Evolutionary conservation across 257 asterid genomes (phyloP), one percentile per base, ranked within the genome.

Genomic region (Paraleonurus japonicus): DNA sequence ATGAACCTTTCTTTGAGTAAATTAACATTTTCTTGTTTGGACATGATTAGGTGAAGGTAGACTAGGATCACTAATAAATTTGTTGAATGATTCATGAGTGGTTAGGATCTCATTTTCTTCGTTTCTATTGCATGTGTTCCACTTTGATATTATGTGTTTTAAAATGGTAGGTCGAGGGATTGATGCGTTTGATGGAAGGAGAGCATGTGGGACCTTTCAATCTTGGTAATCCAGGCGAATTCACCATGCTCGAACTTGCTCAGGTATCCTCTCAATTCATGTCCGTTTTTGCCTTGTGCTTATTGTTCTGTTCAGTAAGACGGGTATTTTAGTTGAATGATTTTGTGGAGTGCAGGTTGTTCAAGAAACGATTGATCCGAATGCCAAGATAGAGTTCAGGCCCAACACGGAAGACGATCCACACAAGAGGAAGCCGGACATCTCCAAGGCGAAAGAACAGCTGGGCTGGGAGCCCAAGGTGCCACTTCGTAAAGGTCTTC

Each of bases 151-250:
- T n/a, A n/a, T n/a, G n/a, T n/a, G n/a, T 54, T 59, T 20, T 4
- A 8, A 72, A 75, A 37, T 26, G 9, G 26, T 70, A 92, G 98
- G 98, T 93, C 68, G 98, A 93, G 71, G 98, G 98, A 33, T 85
- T 93, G 4, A 90, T 93, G 84, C 88, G 96, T 28, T 81, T 93
- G 90, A 93, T 93, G 98, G 98, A 93, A 86, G 97, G 98, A 72
- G 98, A 93, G 80, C 97, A 93, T 51, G 96, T 93, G 10, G 98
- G 98, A 12, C 98, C 98, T 50, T 93, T 93, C 88, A 93, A 93
- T 80, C 93, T 93, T 28, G 98, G 98, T 5, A 93, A 93, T 77
- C 98, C 98, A 0, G 98, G 97, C 28, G 97, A 93, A 88, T 93
- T 93, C 62, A 93, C 98, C 72, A 93, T 93, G 98, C 96, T 93